Base-by-base conservation (phyloP, 2,329 filamentous ascomycete species). In the Cladosporium sphaerospermum region DNA sequence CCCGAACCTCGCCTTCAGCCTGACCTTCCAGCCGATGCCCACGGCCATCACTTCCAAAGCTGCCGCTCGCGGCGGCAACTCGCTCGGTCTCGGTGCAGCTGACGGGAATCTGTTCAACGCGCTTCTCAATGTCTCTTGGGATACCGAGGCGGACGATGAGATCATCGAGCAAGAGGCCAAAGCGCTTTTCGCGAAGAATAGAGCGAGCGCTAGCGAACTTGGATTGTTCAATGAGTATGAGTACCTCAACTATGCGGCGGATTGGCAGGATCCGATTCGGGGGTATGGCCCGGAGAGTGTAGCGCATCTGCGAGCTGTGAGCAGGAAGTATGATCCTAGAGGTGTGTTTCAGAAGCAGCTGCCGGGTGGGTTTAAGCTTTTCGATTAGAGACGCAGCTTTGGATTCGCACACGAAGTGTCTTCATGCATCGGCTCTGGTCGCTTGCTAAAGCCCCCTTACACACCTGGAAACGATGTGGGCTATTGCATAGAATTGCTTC, bases 201-300 rank as follows among this genome's bases (percentile, higher is more conserved):
- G 53, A 42, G 37, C 40, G 6, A 31, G 34, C 36, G 53, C 43
- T 10, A 52, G 8, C 37, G 23, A 52, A 11, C 18, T 46, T 11
- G 53, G 42, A 3, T 33, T 64, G 8, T 52, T 53, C n/a, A 52
- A 59, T 34, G 40, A 54, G 40, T 65, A 58, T 36, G 32, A 69
- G 5, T 67, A 70, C 52, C 53, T 68, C 41, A 71, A 69, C 40
- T 72, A 71, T 56, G 69, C 68, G 5, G 65, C 61, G 4, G 45
- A 55, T 40, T 71, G 65, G 62, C 68, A 71, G 56, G 61, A 70
- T 37, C 68, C 69, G 6, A 61, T 71, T 14, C 45, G 47, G 2
- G 60, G 63, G 10, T 68, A 70, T 56, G 68, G 70, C 6, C 52
- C 48, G 6, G 60, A 48, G 32, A 66, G 59, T 51, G 61, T 64